Conservation (phyloP, 2,329 filamentous ascomycete species). For the Arthrobotrys megalospora region DNA sequence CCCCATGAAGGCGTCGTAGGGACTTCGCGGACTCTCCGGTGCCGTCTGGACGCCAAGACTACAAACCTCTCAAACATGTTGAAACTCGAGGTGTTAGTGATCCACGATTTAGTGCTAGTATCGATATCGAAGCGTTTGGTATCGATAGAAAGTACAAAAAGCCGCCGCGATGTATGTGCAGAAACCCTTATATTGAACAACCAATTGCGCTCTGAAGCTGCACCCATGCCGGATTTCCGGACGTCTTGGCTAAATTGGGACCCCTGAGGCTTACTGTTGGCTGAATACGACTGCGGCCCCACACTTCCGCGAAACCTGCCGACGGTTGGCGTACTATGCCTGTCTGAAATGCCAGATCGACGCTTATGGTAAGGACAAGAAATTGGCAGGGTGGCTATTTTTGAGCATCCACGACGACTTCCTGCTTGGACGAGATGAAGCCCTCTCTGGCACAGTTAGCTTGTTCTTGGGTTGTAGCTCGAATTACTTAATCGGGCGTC, state of each 20-base stretch:
- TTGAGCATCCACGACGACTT: slow-evolving; percentile 26
- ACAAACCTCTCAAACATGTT: too few species aligned
- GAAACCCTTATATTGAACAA: too few species aligned
- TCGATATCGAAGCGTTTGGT: too few species aligned
- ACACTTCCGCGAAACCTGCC: slow-evolving; percentile 41
- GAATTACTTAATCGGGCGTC: slow-evolving; percentile 33
- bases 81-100: too few species aligned
- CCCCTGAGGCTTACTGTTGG: slow-evolving; percentile 38
- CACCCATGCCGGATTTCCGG: slow-evolving; percentile 1
- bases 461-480: background rate
- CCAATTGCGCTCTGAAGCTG: too few species aligned
- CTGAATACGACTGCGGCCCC: slow-evolving; percentile 33
- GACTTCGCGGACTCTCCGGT: too few species aligned
- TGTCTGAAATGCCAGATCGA: slow-evolving; percentile 30
- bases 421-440: slow-evolving; percentile 12
- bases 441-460: slow-evolving; percentile 19
- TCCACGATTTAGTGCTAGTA: too few species aligned
- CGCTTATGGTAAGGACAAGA: slow-evolving; percentile 13
- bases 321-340: slow-evolving; percentile 21
- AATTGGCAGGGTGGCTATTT: slow-evolving; percentile 45
- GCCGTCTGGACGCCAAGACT: too few species aligned
- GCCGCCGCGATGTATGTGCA: too few species aligned
- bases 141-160: too few species aligned
- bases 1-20: too few species aligned
- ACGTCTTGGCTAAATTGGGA: slow-evolving; percentile 32